phyloP scores from a whole-genome alignment of 306 rosid species.

The Cicer judaicum region DNA sequence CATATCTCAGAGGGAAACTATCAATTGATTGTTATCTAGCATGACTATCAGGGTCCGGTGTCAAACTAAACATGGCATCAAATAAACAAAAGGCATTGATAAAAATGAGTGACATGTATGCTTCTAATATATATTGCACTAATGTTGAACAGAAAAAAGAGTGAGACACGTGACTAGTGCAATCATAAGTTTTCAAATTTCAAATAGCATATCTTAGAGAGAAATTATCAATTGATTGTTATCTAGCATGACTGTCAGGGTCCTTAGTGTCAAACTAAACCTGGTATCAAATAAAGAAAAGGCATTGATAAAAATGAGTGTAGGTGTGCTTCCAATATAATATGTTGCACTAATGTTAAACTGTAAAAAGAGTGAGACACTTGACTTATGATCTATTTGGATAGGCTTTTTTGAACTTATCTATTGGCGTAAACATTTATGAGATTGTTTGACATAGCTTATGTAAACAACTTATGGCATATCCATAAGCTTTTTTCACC shows the following conservation, averaged over 20 bases:
- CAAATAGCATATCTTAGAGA: background rate
- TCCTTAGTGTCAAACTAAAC: background rate
- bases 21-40: background rate
- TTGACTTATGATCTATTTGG: background rate
- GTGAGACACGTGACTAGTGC: background rate
- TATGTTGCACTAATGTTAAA: background rate
- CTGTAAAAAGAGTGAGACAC: background rate
- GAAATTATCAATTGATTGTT: background rate
- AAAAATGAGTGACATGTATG: background rate
- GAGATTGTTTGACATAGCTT: too few relatives aligned
- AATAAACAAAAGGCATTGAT: background rate
- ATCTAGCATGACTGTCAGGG: background rate
- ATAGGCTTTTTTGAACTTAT: too few relatives aligned
- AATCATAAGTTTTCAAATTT: background rate
- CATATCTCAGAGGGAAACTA: background rate
- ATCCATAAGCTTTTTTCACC: too few relatives aligned
- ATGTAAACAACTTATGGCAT: too few relatives aligned
- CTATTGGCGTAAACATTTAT: too few relatives aligned
- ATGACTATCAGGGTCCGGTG: background rate
- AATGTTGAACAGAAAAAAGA: background rate
- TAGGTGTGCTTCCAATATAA: background rate
- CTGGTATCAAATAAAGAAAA: background rate
- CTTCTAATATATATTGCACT: background rate
- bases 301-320: background rate
- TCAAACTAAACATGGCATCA: background rate